These are phyloP conservation scores for Parmales sp. DNA, from an alignment of 108 stramenopile species.

Conservation along the genomic window DNA sequence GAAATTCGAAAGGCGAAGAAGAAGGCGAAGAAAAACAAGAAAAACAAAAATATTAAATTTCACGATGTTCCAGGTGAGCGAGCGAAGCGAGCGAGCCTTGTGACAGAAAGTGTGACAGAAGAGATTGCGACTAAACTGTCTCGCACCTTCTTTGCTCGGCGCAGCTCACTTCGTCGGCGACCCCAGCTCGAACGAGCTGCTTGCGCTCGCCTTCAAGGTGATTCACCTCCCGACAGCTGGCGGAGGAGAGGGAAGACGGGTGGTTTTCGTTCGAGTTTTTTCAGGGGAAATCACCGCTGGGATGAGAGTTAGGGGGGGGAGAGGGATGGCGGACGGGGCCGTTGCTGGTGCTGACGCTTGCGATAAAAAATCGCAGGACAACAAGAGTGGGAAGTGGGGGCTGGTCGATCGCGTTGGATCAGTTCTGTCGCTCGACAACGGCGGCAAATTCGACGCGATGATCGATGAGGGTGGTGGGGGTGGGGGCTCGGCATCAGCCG, in stretches of 20 bases:
- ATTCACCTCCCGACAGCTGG: constrained; percentile 78
- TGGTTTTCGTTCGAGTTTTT: constrained; percentile 79
- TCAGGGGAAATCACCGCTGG: too few species aligned
- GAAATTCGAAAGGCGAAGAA: background rate
- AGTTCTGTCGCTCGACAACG: too few species aligned
- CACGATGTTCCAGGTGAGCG: too few species aligned
- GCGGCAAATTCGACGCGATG: constrained; percentile 59
- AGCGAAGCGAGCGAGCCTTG: too few species aligned
- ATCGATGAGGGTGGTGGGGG: too few species aligned
- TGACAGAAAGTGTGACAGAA: too few species aligned
- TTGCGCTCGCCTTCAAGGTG: constrained; percentile 80
- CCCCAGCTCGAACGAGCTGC: constrained; percentile 53
- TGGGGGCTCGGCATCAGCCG: constrained; percentile 53
- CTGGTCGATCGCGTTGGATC: constrained; percentile 82
- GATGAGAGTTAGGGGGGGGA: too few species aligned
- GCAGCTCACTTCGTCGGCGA: constrained; percentile 38
- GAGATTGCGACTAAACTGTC: too few species aligned
- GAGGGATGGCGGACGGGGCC: too few species aligned
- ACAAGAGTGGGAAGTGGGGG: constrained; percentile 57
- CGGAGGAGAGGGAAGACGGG: constrained; percentile 68
- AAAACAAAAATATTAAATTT: background rate
- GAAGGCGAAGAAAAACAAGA: background rate
- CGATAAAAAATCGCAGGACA: constrained; percentile 27
- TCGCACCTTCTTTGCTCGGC: too few species aligned
- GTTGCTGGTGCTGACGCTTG: too few species aligned